phyloP scores from a whole-genome alignment of 805 yeast genomes.

The Suhomyces kilbournensis region DNA sequence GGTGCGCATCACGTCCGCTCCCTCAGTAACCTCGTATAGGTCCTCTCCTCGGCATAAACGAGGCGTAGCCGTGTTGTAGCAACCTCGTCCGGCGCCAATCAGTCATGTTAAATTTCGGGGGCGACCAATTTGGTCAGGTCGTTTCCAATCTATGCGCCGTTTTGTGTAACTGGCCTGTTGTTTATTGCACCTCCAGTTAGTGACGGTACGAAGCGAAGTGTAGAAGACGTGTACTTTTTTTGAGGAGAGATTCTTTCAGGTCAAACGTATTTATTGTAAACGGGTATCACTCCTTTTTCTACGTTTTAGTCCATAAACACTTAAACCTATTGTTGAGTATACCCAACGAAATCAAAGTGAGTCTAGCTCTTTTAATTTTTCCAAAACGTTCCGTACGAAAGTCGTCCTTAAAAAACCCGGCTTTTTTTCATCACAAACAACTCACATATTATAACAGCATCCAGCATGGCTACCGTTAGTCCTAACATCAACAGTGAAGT shows the following conservation, averaged over 20 bases:
- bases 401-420: neutral
- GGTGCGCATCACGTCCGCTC: neutral
- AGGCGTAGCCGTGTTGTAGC: neutral
- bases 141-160: neutral
- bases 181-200: neutral
- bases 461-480: conserved; percentile 4
- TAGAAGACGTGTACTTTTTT: neutral
- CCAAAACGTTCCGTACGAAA: neutral
- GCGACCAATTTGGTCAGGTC: neutral
- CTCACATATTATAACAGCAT: neutral
- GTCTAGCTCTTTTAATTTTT: neutral
- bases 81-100: neutral
- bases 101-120: neutral
- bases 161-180: conserved; percentile 1
- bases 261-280: neutral
- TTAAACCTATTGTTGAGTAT: neutral
- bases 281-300: neutral
- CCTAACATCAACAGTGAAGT: neutral
- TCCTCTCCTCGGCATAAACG: neutral
- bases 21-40: neutral
- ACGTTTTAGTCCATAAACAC: neutral
- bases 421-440: neutral
- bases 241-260: neutral
- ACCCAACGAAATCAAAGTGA: neutral
- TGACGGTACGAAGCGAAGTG: neutral